Evolutionary conservation across 164 flowering plant genomes (phyloP).

Genomic region (Macadamia integrifolia): DNA sequence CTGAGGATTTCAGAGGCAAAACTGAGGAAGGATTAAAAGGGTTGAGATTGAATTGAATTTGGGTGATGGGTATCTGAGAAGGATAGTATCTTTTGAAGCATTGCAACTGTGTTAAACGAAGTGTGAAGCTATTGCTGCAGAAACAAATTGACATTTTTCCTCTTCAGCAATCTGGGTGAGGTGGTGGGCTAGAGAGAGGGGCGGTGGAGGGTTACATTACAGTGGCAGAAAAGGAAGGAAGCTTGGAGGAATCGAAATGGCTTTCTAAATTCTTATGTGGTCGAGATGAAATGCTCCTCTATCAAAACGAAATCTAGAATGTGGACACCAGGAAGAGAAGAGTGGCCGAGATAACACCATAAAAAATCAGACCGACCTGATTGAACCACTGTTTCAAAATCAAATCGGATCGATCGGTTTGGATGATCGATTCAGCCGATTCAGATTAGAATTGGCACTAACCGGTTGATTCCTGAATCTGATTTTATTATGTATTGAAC

Average conservation of each 20-base stretch:
- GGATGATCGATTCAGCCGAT: no score
- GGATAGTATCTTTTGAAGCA: constrained; percentile 21
- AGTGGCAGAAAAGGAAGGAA: neutral
- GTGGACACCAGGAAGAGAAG: no score
- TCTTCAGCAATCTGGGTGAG: neutral
- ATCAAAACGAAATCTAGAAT: constrained; percentile 3
- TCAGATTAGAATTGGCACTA: no score
- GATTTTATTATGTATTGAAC: no score
- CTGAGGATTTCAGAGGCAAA: constrained; percentile 14
- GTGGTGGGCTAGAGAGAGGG: neutral
- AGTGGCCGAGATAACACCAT: no score
- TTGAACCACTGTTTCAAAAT: no score
- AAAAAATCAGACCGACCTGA: no score
- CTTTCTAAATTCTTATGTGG: constrained; percentile 8
- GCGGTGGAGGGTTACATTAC: no score
- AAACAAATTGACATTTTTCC: constrained; percentile 31
- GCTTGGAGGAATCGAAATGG: neutral
- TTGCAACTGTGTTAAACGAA: constrained; percentile 23
- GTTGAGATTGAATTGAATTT: constrained; percentile 32
- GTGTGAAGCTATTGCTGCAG: constrained; percentile 27
- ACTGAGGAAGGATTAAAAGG: constrained; percentile 13
- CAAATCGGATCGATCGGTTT: no score
- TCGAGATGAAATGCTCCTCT: neutral
- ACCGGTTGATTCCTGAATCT: no score
- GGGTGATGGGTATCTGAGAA: constrained; percentile 27